A percentile compares a stretch with the other conserved stretches of the same genome.
Evolutionary conservation across 192 early-diverging fungal species (phyloP).

Genomic region (Anaeromyces robustus): DNA sequence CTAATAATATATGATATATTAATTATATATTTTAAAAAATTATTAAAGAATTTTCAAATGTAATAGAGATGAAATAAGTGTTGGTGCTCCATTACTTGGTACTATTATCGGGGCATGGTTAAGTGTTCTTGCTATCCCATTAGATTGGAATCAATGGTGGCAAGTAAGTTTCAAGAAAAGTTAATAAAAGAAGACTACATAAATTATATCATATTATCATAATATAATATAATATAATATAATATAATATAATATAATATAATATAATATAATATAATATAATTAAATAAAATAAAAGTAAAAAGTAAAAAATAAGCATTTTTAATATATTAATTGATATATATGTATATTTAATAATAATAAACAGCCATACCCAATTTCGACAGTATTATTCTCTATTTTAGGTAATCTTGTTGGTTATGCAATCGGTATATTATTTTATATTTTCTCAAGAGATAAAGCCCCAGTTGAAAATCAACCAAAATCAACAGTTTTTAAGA

Average conservation of each 20-base stretch:
- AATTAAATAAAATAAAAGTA: too few species aligned
- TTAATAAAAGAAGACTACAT: too few species aligned
- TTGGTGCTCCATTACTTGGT: not conserved
- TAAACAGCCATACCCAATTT: not conserved
- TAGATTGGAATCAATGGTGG: not conserved
- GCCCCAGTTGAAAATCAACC: too few species aligned
- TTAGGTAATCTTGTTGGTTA: not conserved
- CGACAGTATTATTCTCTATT: not conserved
- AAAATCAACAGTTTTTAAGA: too few species aligned
- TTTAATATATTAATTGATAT: too few species aligned
- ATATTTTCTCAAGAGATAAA: not conserved
- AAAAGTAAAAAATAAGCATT: too few species aligned
- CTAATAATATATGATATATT: too few species aligned
- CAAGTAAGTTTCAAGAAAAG: not conserved
- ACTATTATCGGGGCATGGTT: not conserved
- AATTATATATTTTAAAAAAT: too few species aligned
- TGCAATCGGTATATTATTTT: not conserved
- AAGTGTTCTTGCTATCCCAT: not conserved
- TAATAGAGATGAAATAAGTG: not conserved
- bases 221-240: too few species aligned
- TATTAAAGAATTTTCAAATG: not conserved
- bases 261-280: too few species aligned
- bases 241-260: too few species aligned
- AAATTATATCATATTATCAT: too few species aligned
- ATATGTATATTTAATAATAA: not conserved